Percentiles rank a stretch among this genome's conserved stretches.
Evolutionary conservation across 805 yeast genomes (phyloP).

Genomic region (Candida lessepsii): DNA sequence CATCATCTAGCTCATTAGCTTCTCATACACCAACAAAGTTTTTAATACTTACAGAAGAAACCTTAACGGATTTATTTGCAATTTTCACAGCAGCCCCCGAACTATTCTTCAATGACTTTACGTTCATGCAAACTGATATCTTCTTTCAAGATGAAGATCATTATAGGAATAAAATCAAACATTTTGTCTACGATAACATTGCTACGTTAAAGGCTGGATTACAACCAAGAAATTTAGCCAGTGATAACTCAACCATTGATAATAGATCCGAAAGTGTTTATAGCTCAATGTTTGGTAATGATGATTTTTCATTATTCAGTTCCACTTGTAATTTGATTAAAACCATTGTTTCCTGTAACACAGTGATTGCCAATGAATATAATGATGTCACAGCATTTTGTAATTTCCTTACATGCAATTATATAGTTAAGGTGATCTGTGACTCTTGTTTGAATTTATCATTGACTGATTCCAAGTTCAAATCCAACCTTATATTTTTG

Average conservation of each 20-base stretch:
- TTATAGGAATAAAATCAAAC: slow-evolving; percentile 14
- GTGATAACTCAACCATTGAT: not conserved
- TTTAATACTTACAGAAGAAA: slow-evolving; percentile 23
- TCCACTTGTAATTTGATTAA: slow-evolving; percentile 35
- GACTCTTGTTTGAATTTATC: slow-evolving; percentile 35
- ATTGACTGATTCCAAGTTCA: slow-evolving; percentile 36
- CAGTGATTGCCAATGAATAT: slow-evolving; percentile 16
- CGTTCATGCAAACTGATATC: slow-evolving; percentile 21
- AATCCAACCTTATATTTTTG: slow-evolving; percentile 33
- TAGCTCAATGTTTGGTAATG: not conserved
- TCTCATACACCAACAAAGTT: slow-evolving; percentile 1
- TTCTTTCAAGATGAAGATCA: slow-evolving; percentile 16
- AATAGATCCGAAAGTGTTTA: not conserved
- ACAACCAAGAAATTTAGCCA: slow-evolving; percentile 14
- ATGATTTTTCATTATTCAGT: slow-evolving; percentile 24
- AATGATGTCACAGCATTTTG: slow-evolving; percentile 26
- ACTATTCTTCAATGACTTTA: slow-evolving; percentile 29
- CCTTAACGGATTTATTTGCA: slow-evolving; percentile 31
- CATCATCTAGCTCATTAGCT: slow-evolving; percentile 4
- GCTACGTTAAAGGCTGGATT: slow-evolving; percentile 19
- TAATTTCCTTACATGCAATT: slow-evolving; percentile 29
- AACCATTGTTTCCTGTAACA: slow-evolving; percentile 24
- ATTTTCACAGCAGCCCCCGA: slow-evolving; percentile 35
- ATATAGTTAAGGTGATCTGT: slow-evolving; percentile 32
- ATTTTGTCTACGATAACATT: slow-evolving; percentile 26